phyloP scores from a whole-genome alignment of 768 basidiomycete genomes.

The Leccinum boreale region DNA sequence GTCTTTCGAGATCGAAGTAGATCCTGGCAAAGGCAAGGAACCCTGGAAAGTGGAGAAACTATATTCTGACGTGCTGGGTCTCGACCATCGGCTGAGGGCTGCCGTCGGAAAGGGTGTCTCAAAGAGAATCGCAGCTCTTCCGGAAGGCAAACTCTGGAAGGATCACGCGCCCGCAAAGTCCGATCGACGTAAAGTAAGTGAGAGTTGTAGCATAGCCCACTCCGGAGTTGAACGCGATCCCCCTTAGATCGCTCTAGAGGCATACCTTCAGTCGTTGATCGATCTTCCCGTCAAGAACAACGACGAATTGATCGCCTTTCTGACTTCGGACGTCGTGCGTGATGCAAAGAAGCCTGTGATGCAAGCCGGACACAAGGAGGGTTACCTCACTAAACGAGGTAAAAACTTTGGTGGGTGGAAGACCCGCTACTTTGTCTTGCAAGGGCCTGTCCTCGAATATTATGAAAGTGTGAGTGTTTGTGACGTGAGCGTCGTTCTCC shows the following conservation, averaged over 20 bases:
- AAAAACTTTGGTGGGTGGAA: conserved; percentile 99
- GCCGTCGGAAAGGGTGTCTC: conserved; percentile 56
- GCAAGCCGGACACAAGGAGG: conserved; percentile 87
- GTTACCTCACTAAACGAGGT: conserved; percentile 92
- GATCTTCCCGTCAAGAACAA: conserved; percentile 82
- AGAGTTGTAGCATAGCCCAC: not conserved
- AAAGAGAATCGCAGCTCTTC: conserved; percentile 78
- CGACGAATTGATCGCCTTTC: conserved; percentile 86
- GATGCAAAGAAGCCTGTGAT: conserved; percentile 72
- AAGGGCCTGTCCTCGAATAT: conserved; percentile 88
- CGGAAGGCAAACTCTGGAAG: conserved; percentile 93
- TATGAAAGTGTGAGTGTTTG: conserved; percentile 83
- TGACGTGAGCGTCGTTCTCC: conserved; percentile 4
- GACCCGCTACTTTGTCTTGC: conserved; percentile 90
- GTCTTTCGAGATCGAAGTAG: conserved; percentile 78
- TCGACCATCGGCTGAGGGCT: conserved; percentile 75
- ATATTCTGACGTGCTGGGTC: conserved; percentile 86
- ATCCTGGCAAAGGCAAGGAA: conserved; percentile 68
- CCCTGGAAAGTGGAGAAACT: conserved; percentile 88
- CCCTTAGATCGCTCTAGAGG: conserved; percentile 67
- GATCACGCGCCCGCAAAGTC: conserved; percentile 97
- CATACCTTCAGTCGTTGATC: conserved; percentile 82
- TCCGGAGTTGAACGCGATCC: conserved; percentile 8
- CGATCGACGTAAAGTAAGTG: conserved; percentile 87
- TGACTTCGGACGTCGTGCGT: conserved; percentile 84